A percentile compares a stretch with the other conserved stretches of the same genome.
These are phyloP conservation scores for Ceratonia siliqua DNA, from an alignment of 306 rosid genomes.

Conservation along the genomic window DNA sequence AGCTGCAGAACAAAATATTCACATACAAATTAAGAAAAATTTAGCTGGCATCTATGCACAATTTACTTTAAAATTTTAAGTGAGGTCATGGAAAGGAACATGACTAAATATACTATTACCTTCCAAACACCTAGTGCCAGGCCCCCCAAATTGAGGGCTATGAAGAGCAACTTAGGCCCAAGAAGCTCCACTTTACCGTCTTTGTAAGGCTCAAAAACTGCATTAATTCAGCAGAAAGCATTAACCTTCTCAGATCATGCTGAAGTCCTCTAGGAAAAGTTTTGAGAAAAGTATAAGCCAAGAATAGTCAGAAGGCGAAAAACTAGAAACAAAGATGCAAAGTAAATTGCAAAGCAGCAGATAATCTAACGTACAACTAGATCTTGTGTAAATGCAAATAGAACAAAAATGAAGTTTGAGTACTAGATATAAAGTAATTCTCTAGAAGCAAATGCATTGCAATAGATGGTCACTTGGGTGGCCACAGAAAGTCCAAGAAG, in stretches of 20 bases:
- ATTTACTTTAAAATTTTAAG: neutral
- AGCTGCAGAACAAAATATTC: conserved; percentile 43
- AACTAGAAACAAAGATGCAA: neutral
- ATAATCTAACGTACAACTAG: neutral
- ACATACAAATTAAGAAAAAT: neutral
- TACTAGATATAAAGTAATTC: neutral
- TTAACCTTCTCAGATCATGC: neutral
- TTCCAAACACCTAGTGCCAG: conserved; percentile 70
- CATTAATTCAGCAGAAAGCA: conserved; percentile 17
- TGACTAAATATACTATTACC: neutral
- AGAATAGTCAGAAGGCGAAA: neutral
- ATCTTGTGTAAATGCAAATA: neutral
- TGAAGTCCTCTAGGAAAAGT: neutral
- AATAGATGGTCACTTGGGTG: neutral
- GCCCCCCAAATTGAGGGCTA: conserved; percentile 95
- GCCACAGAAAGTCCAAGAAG: neutral
- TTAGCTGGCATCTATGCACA: neutral
- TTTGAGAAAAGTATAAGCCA: neutral
- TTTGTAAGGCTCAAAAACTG: conserved; percentile 99
- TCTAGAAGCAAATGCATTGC: neutral
- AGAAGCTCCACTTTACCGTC: conserved; percentile 92
- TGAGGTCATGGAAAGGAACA: neutral
- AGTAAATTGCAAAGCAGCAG: neutral
- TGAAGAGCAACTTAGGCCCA: conserved; percentile 85
- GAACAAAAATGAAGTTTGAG: neutral